Conservation (phyloP, 2,329 filamentous ascomycete species). For the Huntiella moniliformis region DNA sequence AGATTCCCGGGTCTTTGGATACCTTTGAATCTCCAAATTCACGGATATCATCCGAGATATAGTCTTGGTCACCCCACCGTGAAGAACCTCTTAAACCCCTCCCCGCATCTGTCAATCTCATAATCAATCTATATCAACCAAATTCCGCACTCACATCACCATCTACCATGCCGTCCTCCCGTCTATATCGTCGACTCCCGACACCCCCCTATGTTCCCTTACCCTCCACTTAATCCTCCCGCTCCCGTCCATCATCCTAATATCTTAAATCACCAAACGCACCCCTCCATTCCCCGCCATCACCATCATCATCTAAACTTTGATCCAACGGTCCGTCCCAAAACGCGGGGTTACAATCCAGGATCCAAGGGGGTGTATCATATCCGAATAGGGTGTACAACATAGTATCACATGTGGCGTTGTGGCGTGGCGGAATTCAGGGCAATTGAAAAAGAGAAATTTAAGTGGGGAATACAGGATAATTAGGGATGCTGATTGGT, state of each 20-base stretch:
- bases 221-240: not conserved
- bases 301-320: not conserved
- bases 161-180: not conserved
- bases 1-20: too few relatives aligned
- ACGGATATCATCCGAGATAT: too few relatives aligned
- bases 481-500: not conserved
- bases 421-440: not conserved
- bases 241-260: not conserved
- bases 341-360: too few relatives aligned
- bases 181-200: not conserved
- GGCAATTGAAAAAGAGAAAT: conserved; percentile 10
- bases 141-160: not conserved
- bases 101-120: too few relatives aligned
- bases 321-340: too few relatives aligned
- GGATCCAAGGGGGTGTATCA: too few relatives aligned
- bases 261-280: not conserved
- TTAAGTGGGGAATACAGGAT: not conserved
- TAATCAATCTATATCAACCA: not conserved
- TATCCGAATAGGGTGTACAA: too few relatives aligned
- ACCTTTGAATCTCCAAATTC: too few relatives aligned
- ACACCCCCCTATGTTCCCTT: not conserved
- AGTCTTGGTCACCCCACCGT: too few relatives aligned
- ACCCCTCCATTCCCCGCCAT: not conserved
- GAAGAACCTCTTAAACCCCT: too few relatives aligned
- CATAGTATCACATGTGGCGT: not conserved